Conservation (phyloP, 805 yeast genomes). For the Yamadazyma sp. region DNA sequence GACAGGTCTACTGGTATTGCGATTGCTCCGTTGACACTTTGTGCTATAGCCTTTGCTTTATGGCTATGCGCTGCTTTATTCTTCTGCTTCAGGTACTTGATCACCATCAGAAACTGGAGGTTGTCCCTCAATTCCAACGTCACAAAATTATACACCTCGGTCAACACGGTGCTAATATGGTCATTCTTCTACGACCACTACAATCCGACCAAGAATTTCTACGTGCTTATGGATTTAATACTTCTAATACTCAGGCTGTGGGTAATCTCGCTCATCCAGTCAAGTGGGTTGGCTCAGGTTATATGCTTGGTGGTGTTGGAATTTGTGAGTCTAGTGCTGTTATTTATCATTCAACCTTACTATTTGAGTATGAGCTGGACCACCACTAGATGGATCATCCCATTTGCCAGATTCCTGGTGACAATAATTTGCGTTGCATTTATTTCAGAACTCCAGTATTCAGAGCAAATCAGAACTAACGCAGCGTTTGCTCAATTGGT, state of each 20-base stretch:
- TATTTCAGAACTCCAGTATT: conserved; percentile 31
- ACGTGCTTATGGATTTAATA: conserved; percentile 35
- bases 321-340: conserved; percentile 22
- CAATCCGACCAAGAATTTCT: conserved; percentile 42
- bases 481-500: conserved; percentile 45
- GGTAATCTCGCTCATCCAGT: conserved; percentile 46
- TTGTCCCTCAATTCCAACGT: conserved; percentile 21
- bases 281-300: conserved; percentile 46
- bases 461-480: conserved; percentile 41
- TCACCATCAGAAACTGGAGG: conserved; percentile 20
- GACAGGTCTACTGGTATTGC: neutral
- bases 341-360: conserved; percentile 28
- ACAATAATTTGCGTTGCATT: conserved; percentile 46
- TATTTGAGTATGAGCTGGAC: conserved; percentile 27
- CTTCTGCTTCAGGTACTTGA: conserved; percentile 29
- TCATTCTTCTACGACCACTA: conserved; percentile 43
- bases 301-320: conserved; percentile 37
- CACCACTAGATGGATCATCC: conserved; percentile 33
- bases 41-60: conserved; percentile 27
- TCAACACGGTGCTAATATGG: conserved; percentile 48
- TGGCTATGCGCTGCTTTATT: conserved; percentile 23
- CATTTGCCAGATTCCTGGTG: conserved; percentile 38
- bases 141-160: conserved; percentile 45
- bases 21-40: conserved; percentile 24
- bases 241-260: conserved; percentile 36